These are phyloP conservation scores for Russula sp. DNA, from an alignment of 768 basidiomycete genomes.

Conservation along the genomic window DNA sequence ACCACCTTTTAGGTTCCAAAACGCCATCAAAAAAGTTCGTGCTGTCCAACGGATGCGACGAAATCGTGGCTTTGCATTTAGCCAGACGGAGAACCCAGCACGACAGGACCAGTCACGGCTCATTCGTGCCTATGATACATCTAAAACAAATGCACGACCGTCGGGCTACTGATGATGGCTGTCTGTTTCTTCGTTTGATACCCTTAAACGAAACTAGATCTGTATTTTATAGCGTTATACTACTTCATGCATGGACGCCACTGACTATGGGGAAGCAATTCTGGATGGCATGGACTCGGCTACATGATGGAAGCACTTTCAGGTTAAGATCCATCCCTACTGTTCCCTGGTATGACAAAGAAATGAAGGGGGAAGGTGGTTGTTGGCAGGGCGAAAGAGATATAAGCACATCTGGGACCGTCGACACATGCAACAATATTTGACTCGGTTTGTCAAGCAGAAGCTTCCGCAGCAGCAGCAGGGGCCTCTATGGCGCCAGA, in stretches of 20 bases:
- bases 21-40: constrained; percentile 99
- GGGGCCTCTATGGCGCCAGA: constrained; percentile 1
- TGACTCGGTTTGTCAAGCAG: not conserved
- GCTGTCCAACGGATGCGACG: constrained; percentile 95
- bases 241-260: not conserved
- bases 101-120: constrained; percentile 83
- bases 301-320: not conserved
- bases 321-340: not conserved
- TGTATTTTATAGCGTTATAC: constrained; percentile 19
- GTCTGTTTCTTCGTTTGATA: not conserved
- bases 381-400: not conserved
- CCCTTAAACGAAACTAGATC: constrained; percentile 3
- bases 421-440: not conserved
- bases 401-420: not conserved
- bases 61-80: constrained; percentile 96
- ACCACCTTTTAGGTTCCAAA: constrained; percentile 66
- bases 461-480: not conserved
- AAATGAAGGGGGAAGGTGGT: not conserved
- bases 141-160: constrained; percentile 62
- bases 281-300: not conserved
- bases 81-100: constrained; percentile 83
- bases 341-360: not conserved
- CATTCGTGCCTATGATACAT: constrained; percentile 84
- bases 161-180: constrained; percentile 47
- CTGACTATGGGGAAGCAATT: not conserved